Conservation (phyloP, 176 grass and related monocot genomes). For the Thalia dealbata region DNA sequence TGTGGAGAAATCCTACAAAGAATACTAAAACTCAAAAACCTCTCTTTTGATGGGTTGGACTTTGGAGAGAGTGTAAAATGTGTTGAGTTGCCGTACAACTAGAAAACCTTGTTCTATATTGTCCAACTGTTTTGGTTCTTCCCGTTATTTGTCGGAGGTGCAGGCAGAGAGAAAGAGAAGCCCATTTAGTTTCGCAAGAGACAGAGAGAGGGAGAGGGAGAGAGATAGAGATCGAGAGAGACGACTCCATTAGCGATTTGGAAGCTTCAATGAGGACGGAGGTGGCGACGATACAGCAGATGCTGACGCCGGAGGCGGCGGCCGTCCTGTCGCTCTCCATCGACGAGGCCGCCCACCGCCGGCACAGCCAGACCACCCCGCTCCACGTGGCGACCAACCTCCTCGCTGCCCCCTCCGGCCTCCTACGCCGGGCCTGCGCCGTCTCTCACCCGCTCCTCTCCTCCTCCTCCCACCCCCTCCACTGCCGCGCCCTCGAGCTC, state of each 20-base stretch:
- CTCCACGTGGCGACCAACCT: constrained; percentile 28
- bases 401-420: constrained; percentile 9
- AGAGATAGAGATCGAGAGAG: not conserved
- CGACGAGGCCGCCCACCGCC: constrained; percentile 14
- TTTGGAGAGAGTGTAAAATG: not conserved
- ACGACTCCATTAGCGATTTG: not conserved
- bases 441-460: constrained; percentile 21
- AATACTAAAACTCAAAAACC: not conserved
- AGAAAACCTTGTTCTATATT: not conserved
- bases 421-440: constrained; percentile 22
- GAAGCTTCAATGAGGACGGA: constrained; percentile 16
- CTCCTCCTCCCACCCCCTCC: constrained; percentile 23
- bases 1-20: too few relatives aligned
- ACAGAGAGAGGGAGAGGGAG: not conserved
- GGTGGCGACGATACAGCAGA: constrained; percentile 23
- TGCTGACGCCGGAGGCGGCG: constrained; percentile 25
- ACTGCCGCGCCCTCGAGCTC: constrained; percentile 27
- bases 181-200: too few relatives aligned
- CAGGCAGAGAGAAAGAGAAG: not conserved
- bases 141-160: constrained; percentile 1
- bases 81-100: too few relatives aligned
- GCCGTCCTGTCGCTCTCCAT: constrained; percentile 11
- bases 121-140: not conserved
- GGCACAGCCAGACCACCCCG: constrained; percentile 22
- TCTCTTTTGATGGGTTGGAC: not conserved